Conservation (phyloP, 257 asterid species). For the Jasminum sambac region DNA sequence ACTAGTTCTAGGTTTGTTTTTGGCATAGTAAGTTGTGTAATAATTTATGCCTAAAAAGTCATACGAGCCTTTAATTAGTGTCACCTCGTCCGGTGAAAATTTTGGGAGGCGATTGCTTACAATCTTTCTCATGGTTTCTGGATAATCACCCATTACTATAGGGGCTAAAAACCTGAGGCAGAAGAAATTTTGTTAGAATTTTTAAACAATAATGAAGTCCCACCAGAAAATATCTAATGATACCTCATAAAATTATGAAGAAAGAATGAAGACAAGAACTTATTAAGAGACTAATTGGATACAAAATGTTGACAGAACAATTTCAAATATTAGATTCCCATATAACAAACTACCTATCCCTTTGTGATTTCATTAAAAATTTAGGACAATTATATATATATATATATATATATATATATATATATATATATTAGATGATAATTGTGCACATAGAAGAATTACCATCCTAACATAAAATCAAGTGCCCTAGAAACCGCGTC, state of each 20-base stretch:
- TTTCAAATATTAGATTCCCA: too few relatives aligned
- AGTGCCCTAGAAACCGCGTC: conserved; percentile 19
- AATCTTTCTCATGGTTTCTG: conserved; percentile 21
- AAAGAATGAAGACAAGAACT: not conserved
- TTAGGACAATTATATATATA: too few relatives aligned
- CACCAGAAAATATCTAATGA: too few relatives aligned
- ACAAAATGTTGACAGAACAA: too few relatives aligned
- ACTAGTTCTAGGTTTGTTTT: too few relatives aligned
- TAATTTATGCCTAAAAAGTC: conserved; percentile 31
- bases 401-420: too few relatives aligned
- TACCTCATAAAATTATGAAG: too few relatives aligned
- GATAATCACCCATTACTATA: conserved; percentile 29
- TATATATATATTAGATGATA: not conserved
- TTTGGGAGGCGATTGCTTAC: conserved; percentile 27
- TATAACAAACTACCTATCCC: not conserved
- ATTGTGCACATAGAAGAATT: not conserved
- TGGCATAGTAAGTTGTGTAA: conserved; percentile 12
- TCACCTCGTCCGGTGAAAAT: conserved; percentile 22
- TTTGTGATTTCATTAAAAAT: too few relatives aligned
- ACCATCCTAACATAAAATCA: conserved; percentile 22
- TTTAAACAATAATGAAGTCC: not conserved
- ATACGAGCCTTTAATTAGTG: conserved; percentile 16
- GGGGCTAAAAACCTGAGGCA: conserved; percentile 22
- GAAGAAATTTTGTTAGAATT: not conserved
- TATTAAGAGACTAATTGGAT: not conserved